These are phyloP conservation scores for Xanthoparmelia taractica DNA, from an alignment of 495 filamentous ascomycete species.

Conservation along the genomic window DNA sequence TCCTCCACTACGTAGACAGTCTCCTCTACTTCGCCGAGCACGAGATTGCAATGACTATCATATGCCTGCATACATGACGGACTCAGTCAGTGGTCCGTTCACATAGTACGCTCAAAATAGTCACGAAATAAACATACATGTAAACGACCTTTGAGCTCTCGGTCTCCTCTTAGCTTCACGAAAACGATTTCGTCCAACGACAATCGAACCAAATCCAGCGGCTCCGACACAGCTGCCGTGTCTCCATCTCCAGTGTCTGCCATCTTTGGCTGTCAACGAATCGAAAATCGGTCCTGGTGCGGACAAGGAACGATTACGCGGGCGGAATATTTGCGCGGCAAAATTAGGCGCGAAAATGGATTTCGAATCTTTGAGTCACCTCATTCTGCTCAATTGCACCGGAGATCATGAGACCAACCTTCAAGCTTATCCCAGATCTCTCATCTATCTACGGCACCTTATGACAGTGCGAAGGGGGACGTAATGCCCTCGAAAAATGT, in stretches of 20 bases:
- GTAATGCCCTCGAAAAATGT: neutral
- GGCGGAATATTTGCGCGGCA: conserved; percentile 7
- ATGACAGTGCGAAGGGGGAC: neutral
- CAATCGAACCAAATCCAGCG: conserved; percentile 88
- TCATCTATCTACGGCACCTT: neutral
- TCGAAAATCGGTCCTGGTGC: neutral
- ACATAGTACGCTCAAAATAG: conserved; percentile 14
- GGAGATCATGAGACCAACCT: neutral
- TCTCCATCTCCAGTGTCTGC: conserved; percentile 63
- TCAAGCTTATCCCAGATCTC: neutral
- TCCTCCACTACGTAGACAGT: conserved; percentile 84
- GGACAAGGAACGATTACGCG: neutral
- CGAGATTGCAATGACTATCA: conserved; percentile 97
- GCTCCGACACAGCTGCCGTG: conserved; percentile 63
- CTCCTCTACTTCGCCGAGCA: conserved; percentile 94
- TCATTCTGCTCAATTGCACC: neutral
- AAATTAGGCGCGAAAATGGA: conserved; percentile 10
- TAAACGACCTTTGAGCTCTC: conserved; percentile 88
- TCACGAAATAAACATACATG: conserved; percentile 54
- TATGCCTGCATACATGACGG: conserved; percentile 60
- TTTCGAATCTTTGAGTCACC: conserved; percentile 8
- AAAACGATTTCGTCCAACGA: conserved; percentile 93
- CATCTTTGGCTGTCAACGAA: conserved; percentile 38
- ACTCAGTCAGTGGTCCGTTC: neutral
- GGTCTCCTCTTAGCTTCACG: conserved; percentile 90